A percentile compares a stretch with the other conserved stretches of the same genome.
Conservation (phyloP, 106 monocot species). For the Apostasia ramifera region DNA sequence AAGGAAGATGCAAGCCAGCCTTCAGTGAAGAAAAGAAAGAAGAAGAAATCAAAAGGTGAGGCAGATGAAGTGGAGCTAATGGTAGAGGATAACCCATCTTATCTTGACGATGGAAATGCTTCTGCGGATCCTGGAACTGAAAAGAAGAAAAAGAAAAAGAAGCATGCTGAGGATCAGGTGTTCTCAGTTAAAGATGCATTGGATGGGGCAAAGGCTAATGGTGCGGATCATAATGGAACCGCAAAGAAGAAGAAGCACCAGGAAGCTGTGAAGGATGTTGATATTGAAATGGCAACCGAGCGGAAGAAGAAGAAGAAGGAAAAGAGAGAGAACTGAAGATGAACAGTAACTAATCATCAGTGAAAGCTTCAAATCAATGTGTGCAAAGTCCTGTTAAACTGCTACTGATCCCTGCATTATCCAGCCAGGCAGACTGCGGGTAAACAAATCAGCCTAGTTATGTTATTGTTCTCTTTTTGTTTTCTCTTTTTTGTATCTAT, state of each 20-base stretch:
- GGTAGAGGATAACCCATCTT: constrained; percentile 26
- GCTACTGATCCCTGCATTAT: too few species aligned
- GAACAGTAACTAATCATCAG: constrained; percentile 15
- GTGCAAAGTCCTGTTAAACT: too few species aligned
- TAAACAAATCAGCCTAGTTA: too few species aligned
- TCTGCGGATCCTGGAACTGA: constrained; percentile 32
- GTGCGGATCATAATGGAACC: constrained; percentile 37
- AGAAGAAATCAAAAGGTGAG: constrained; percentile 57
- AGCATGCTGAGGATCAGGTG: constrained; percentile 15
- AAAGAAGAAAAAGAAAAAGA: constrained; percentile 78
- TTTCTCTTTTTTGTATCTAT: too few species aligned
- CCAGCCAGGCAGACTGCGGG: too few species aligned
- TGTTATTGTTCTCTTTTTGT: too few species aligned
- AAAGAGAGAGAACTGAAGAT: constrained; percentile 19
- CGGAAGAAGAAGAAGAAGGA: constrained; percentile 66
- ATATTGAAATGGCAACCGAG: constrained; percentile 22
- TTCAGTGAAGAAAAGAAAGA: constrained; percentile 67
- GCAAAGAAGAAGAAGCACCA: constrained; percentile 51
- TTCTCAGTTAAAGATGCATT: background rate
- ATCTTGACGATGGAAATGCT: constrained; percentile 24
- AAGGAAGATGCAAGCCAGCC: constrained; percentile 11
- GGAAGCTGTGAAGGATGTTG: constrained; percentile 16
- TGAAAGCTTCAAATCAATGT: too few species aligned
- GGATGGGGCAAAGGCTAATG: constrained; percentile 19
- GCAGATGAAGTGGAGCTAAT: constrained; percentile 16